Base-by-base conservation (phyloP, 176 grass and related monocot species). In the Luzula sylvatica region DNA sequence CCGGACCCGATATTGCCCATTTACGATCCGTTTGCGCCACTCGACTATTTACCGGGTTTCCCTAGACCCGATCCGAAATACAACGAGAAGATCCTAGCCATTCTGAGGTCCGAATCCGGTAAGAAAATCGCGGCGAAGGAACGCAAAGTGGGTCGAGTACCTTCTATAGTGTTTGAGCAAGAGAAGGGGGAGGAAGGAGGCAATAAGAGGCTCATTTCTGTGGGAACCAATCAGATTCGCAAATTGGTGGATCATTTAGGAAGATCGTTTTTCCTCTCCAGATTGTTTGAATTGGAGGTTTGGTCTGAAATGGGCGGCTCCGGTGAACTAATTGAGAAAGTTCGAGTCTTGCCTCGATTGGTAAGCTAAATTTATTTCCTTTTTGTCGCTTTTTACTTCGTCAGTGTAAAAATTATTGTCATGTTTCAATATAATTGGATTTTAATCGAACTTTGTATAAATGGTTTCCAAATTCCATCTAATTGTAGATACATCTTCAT, bases 191-290 rank as follows among this genome's bases (percentile, higher is more conserved):
- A 90, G 69, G 80, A 84, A 68, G 86, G 80, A 3, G 86, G 86
- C 30, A 85, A 90, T 54, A 84, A 90, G 78, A 86, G 75, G 25
- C 85, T 98, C 5, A 69, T 98, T 21, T 90, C 85, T 26, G 92
- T 90, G 30, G 75, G 52, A 52, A 23, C 71, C 13, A 98, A 98
- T 71, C 92, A 90, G 92, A 86, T 98, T 73, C 78, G 85, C 40
- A 98, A 98, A 69, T 72, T 98, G 38, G 85, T 98, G 17, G 85
- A 90, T 72, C 92, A 90, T 56, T 67, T 98, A 56, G 85, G 92
- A 2, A 66, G 68, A 2, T 82, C 85, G n/a, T 98, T 90, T 72
- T 90, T 98, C 65, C 85, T 90, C 55, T 82, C 85, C 54, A 70
- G 81, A 8, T 81, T 98, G 35, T 98, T 98, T 52, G 46, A 75